A percentile compares a stretch with the other conserved stretches of the same genome.
Conservation (phyloP, 495 filamentous ascomycete genomes). For the Xylaria longipes region DNA sequence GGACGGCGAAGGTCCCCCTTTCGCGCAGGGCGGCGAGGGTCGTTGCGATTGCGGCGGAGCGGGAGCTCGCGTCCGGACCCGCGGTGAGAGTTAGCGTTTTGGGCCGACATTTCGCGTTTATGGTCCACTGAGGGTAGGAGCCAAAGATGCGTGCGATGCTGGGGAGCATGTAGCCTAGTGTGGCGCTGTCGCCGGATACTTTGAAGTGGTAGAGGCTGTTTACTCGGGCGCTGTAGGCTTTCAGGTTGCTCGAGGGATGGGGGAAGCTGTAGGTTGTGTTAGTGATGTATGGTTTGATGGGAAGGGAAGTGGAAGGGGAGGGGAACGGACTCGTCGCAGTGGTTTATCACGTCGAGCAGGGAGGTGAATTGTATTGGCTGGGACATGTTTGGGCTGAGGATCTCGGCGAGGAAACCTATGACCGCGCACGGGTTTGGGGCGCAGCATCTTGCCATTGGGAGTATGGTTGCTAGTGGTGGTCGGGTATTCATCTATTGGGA, state of each 20-base stretch:
- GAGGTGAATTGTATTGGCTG: background rate
- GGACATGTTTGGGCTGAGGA: background rate
- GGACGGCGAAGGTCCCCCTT: constrained; percentile 65
- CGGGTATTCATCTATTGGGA: background rate
- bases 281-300: background rate
- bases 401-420: background rate
- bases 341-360: constrained; percentile 20
- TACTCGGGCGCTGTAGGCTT: constrained; percentile 6
- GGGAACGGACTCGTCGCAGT: constrained; percentile 24
- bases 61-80: background rate
- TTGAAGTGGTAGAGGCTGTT: constrained; percentile 21
- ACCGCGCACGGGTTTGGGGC: background rate
- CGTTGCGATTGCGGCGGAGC: background rate
- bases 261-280: constrained; percentile 12
- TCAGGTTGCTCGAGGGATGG: background rate
- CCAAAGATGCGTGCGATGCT: constrained; percentile 9
- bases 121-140: background rate
- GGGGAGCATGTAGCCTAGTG: constrained; percentile 20
- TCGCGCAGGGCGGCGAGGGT: constrained; percentile 52
- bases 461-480: background rate
- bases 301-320: no score
- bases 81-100: background rate
- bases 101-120: background rate
- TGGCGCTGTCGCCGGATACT: background rate
- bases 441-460: background rate